Percentiles rank a stretch among this genome's conserved stretches.
These are phyloP conservation scores for Haplosporangium sp. DNA, from an alignment of 371 early-diverging fungal genomes.

Conservation along the genomic window DNA sequence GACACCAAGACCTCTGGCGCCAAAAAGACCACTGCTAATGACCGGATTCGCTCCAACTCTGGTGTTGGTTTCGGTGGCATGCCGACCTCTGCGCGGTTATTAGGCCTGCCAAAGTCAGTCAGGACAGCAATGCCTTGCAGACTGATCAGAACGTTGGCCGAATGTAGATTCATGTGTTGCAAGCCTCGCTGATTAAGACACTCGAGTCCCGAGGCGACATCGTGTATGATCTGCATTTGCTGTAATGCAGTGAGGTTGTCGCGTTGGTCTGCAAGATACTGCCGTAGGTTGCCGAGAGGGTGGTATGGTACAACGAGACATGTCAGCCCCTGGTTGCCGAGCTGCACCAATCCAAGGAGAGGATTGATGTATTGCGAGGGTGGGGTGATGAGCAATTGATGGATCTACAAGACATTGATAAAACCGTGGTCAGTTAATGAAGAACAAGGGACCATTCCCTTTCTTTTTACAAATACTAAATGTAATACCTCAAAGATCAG, in stretches of 20 bases:
- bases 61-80: conserved; percentile 42
- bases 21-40: conserved; percentile 40
- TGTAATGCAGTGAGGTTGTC: conserved; percentile 32
- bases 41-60: conserved; percentile 33
- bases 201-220: conserved; percentile 45
- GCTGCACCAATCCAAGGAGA: conserved; percentile 40
- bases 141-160: conserved; percentile 42
- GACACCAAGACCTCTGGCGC: conserved; percentile 49
- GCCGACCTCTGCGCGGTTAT: conserved; percentile 42
- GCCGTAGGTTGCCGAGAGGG: conserved; percentile 48
- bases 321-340: conserved; percentile 42
- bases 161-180: conserved; percentile 44
- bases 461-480: too few species aligned
- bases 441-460: not conserved
- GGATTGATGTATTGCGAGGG: conserved; percentile 34
- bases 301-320: conserved; percentile 40
- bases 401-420: conserved; percentile 24
- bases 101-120: conserved; percentile 43
- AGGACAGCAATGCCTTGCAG: conserved; percentile 39
- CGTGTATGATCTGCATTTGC: conserved; percentile 49
- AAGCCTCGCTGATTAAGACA: conserved; percentile 39
- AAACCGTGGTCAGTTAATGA: not conserved
- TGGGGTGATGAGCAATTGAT: conserved; percentile 43
- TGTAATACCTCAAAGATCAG: conserved; percentile 39
- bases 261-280: conserved; percentile 35